phyloP scores from a whole-genome alignment of 352 stramenopile genomes.

The Stramenopiles sp. region DNA sequence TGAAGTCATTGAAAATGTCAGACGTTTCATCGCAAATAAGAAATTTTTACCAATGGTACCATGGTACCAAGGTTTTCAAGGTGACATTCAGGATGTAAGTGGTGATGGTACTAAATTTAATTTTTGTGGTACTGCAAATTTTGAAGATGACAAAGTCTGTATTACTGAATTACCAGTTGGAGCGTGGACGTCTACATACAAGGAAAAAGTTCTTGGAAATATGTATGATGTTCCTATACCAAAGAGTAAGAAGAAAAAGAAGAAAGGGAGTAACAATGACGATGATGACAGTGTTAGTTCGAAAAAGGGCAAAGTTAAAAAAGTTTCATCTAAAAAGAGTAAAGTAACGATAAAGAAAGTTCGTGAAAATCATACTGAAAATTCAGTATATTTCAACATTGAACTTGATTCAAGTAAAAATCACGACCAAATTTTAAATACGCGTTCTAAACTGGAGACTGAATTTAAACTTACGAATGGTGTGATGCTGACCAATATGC shows the following conservation, averaged over 20 bases:
- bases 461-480: too few species aligned
- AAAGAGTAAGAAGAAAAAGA: constrained; percentile 10
- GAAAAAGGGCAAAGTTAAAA: constrained; percentile 7
- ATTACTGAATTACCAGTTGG: constrained; percentile 75
- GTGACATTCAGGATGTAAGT: constrained; percentile 27
- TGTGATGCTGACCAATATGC: too few species aligned
- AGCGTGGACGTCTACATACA: constrained; percentile 78
- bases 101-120: background rate
- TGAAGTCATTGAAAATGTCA: constrained; percentile 28
- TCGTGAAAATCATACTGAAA: constrained; percentile 55
- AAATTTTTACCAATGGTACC: constrained; percentile 27
- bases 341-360: constrained; percentile 22
- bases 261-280: too few species aligned
- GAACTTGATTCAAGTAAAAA: too few species aligned
- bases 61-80: constrained; percentile 57
- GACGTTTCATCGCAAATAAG: constrained; percentile 23
- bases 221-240: constrained; percentile 21
- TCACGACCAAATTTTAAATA: too few species aligned
- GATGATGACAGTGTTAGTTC: too few species aligned
- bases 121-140: constrained; percentile 10
- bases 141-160: constrained; percentile 23
- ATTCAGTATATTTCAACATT: constrained; percentile 53
- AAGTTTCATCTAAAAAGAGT: too few species aligned
- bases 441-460: too few species aligned
- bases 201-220: constrained; percentile 57